Evolutionary conservation across 352 stramenopile genomes (phyloP).

Genomic region (Phytophthora chlamydospora): DNA sequence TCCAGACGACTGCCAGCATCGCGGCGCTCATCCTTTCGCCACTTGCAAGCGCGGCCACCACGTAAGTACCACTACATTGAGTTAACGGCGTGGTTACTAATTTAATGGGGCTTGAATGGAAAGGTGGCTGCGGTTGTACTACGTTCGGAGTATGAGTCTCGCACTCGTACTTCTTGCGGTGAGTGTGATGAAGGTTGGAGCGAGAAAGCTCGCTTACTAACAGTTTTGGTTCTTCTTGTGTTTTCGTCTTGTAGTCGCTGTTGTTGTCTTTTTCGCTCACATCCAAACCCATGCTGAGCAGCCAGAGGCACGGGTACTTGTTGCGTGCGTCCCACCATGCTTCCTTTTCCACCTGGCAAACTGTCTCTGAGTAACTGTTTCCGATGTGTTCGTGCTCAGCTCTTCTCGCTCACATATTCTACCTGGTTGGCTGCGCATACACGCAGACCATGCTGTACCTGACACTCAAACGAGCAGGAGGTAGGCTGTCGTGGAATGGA

Average conservation of each 20-base stretch:
- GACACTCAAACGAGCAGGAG: conserved; percentile 60
- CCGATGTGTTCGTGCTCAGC: conserved; percentile 23
- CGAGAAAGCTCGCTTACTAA: neutral
- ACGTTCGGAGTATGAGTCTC: conserved; percentile 45
- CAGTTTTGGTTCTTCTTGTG: neutral
- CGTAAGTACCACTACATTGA: conserved; percentile 11
- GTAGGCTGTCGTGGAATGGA: conserved; percentile 16
- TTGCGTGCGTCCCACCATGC: conserved; percentile 43
- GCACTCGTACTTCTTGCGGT: conserved; percentile 50
- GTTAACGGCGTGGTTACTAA: neutral
- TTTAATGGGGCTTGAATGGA: neutral
- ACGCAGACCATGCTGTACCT: conserved; percentile 81
- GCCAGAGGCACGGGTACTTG: conserved; percentile 47
- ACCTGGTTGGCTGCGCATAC: conserved; percentile 65
- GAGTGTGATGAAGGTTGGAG: conserved; percentile 11
- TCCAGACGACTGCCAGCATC: conserved; percentile 63
- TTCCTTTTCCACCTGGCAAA: conserved; percentile 1
- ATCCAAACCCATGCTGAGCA: conserved; percentile 46
- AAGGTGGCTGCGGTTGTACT: conserved; percentile 59
- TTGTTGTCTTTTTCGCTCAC: conserved; percentile 56
- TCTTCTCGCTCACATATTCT: conserved; percentile 54
- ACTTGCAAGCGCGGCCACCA: conserved; percentile 24
- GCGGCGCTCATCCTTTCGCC: conserved; percentile 62
- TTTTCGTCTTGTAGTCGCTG: conserved; percentile 31
- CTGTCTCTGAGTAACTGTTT: neutral